Percentiles rank a stretch among this genome's conserved stretches.
These are phyloP conservation scores for Gossypium longicalyx DNA, from an alignment of 345 rosid genomes.

Conservation along the genomic window DNA sequence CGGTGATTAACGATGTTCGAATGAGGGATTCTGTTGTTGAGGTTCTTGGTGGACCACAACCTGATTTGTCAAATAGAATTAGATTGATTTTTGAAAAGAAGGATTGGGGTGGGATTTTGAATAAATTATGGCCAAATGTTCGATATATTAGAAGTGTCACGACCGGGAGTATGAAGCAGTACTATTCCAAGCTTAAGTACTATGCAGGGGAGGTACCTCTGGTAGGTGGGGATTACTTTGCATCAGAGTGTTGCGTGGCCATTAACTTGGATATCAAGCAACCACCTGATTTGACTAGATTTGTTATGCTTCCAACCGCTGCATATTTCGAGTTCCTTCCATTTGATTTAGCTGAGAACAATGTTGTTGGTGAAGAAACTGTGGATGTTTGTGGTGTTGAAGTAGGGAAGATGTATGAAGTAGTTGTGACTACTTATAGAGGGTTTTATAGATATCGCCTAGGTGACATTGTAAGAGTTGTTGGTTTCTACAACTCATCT, in stretches of 20 bases:
- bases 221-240: constrained; percentile 45
- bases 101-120: constrained; percentile 41
- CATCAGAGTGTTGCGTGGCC: constrained; percentile 45
- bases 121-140: constrained; percentile 44
- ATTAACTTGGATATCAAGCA: constrained; percentile 40
- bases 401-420: constrained; percentile 45
- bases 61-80: constrained; percentile 31
- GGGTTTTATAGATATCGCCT: constrained; percentile 45
- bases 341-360: constrained; percentile 22
- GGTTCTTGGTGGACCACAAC: constrained; percentile 41
- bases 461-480: constrained; percentile 45
- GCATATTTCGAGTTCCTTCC: constrained; percentile 54
- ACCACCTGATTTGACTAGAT: constrained; percentile 36
- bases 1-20: constrained; percentile 25
- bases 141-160: constrained; percentile 41
- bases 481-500: constrained; percentile 41
- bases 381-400: constrained; percentile 37
- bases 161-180: constrained; percentile 50
- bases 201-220: constrained; percentile 38
- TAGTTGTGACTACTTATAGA: constrained; percentile 41
- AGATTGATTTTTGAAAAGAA: constrained; percentile 30
- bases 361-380: constrained; percentile 25
- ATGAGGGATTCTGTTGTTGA: constrained; percentile 37
- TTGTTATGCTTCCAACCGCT: constrained; percentile 40
- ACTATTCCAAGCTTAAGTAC: constrained; percentile 36